These are phyloP conservation scores for Metschnikowia henanensis DNA, from an alignment of 805 yeast species.

Conservation along the genomic window DNA sequence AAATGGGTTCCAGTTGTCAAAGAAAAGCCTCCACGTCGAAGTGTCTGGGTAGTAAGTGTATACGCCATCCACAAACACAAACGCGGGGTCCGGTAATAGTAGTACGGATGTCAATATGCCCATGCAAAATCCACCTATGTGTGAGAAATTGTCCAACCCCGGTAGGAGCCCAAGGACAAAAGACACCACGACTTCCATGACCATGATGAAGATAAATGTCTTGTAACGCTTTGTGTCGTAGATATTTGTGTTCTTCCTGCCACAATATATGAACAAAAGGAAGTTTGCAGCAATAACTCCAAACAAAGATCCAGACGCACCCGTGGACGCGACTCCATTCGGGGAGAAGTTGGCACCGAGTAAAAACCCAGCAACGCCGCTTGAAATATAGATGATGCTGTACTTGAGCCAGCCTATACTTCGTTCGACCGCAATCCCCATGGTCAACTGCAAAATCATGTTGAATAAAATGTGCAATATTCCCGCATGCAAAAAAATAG, in stretches of 20 bases:
- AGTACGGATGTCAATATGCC: constrained; percentile 54
- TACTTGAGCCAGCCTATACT: constrained; percentile 55
- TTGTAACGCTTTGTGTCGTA: constrained; percentile 48
- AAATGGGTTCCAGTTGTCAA: constrained; percentile 41
- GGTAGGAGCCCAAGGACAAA: constrained; percentile 68
- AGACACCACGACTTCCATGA: constrained; percentile 58
- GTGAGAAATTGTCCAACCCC: constrained; percentile 73
- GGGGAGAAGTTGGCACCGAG: constrained; percentile 72
- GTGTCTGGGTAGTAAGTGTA: constrained; percentile 34
- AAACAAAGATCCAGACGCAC: constrained; percentile 71
- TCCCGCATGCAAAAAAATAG: constrained; percentile 75
- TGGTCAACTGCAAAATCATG: constrained; percentile 55
- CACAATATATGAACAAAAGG: constrained; percentile 52
- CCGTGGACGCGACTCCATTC: constrained; percentile 62
- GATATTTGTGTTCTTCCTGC: constrained; percentile 47
- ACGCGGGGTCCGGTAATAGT: constrained; percentile 57
- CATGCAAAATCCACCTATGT: constrained; percentile 71
- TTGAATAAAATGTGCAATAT: constrained; percentile 67
- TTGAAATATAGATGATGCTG: constrained; percentile 52
- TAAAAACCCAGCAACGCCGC: constrained; percentile 67
- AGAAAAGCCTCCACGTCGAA: constrained; percentile 31
- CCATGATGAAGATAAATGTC: constrained; percentile 44
- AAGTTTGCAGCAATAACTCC: constrained; percentile 67
- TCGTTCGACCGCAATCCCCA: constrained; percentile 61
- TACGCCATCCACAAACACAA: constrained; percentile 40